phyloP scores from a whole-genome alignment of 768 basidiomycete species.

The Agaricus sinodeliciosus region DNA sequence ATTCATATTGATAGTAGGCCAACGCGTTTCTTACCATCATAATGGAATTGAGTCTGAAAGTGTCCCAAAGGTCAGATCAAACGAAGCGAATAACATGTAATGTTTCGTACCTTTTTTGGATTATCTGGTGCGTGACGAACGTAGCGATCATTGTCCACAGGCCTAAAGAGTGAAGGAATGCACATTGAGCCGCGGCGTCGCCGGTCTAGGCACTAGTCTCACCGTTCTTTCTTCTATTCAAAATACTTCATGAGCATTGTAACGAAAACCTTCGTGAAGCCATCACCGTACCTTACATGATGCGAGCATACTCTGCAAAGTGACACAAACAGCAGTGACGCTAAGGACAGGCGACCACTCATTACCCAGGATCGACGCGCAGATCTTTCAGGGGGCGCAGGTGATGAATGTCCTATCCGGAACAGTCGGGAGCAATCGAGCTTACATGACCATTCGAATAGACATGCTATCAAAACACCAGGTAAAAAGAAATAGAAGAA shows the following conservation, averaged over 20 bases:
- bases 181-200: neutral
- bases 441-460: conserved; percentile 85
- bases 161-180: conserved; percentile 35
- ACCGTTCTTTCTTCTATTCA: conserved; percentile 57
- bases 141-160: conserved; percentile 80
- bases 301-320: conserved; percentile 88
- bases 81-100: neutral
- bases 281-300: conserved; percentile 69
- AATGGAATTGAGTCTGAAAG: conserved; percentile 68
- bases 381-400: conserved; percentile 46
- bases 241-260: neutral
- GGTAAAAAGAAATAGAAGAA: neutral
- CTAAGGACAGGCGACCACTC: conserved; percentile 91
- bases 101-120: conserved; percentile 69
- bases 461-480: conserved; percentile 47
- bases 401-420: neutral
- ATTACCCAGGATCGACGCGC: conserved; percentile 82
- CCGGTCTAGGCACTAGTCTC: conserved; percentile 16
- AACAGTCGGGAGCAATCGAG: conserved; percentile 3
- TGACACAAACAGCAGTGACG: conserved; percentile 75
- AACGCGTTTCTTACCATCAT: conserved; percentile 52
- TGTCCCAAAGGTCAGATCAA: conserved; percentile 2
- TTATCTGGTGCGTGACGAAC: conserved; percentile 73
- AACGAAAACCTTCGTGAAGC: neutral
- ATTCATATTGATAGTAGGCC: neutral